These are phyloP conservation scores for Babesia bovis DNA, from an alignment of 169 alveolate species.

Conservation along the genomic window DNA sequence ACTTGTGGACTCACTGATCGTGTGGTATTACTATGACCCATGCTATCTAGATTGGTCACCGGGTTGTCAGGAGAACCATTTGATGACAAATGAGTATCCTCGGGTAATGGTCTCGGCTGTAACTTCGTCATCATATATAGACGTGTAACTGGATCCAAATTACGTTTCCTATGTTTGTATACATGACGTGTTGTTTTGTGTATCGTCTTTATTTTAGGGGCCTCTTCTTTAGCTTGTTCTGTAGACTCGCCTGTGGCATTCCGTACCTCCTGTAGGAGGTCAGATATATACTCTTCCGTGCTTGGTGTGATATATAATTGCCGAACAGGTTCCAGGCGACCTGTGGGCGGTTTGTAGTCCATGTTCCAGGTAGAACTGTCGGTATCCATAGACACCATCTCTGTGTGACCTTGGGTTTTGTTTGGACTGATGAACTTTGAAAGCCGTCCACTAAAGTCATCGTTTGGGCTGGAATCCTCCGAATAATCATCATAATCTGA, in stretches of 20 bases:
- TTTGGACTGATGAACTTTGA: too few relatives aligned
- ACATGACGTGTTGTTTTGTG: background rate
- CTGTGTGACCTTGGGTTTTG: too few relatives aligned
- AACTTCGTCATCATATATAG: slow-evolving; percentile 27
- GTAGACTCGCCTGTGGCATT: background rate
- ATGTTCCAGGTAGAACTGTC: too few relatives aligned
- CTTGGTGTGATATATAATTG: slow-evolving; percentile 8
- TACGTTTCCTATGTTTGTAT: background rate
- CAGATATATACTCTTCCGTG: background rate
- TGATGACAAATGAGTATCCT: slow-evolving; percentile 19
- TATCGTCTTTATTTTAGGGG: background rate
- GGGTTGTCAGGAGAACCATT: background rate
- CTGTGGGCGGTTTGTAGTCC: slow-evolving; percentile 10
- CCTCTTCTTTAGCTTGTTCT: background rate
- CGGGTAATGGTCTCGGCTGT: slow-evolving; percentile 14
- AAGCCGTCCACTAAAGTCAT: background rate
- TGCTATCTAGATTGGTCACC: too few relatives aligned
- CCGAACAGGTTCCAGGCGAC: slow-evolving; percentile 26
- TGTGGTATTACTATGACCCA: background rate
- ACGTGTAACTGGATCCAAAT: slow-evolving; percentile 21
- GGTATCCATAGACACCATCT: too few relatives aligned
- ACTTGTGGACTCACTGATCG: background rate
- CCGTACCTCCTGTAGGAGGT: slow-evolving; percentile 11
- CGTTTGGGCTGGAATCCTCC: too few relatives aligned
- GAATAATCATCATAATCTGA: too few relatives aligned